A percentile compares a stretch with the other conserved stretches of the same genome.
Evolutionary conservation across 441 rosid genomes (phyloP).

Genomic region (Jatropha podagrica): DNA sequence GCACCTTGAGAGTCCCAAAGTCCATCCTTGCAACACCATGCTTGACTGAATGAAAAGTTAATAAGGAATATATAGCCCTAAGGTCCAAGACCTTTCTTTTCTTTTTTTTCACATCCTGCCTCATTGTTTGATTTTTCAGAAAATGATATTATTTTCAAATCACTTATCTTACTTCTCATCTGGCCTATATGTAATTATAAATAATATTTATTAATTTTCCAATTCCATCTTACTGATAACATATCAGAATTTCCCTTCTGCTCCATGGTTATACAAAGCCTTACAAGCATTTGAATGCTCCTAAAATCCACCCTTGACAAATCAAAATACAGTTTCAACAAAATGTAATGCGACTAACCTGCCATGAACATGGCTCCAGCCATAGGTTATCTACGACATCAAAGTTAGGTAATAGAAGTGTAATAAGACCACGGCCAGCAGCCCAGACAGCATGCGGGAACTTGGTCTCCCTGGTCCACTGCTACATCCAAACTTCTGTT

Average conservation of each 20-base stretch:
- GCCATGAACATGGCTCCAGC: slow-evolving; percentile 97
- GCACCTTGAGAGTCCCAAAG: too few relatives aligned
- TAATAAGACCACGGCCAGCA: slow-evolving; percentile 91
- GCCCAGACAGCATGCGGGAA: slow-evolving; percentile 98
- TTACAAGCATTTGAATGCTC: not conserved
- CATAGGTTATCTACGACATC: slow-evolving; percentile 86
- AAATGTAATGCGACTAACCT: slow-evolving; percentile 42
- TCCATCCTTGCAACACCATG: slow-evolving; percentile 6
- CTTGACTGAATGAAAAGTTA: not conserved
- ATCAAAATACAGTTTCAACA: not conserved
- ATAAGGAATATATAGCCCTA: not conserved
- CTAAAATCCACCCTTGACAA: not conserved
- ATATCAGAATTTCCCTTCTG: slow-evolving; percentile 9
- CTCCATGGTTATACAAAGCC: not conserved
- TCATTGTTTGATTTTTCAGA: not conserved
- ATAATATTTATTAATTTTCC: not conserved
- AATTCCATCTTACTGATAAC: not conserved
- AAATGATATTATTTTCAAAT: not conserved
- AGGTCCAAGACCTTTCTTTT: not conserved
- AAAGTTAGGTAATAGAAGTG: slow-evolving; percentile 79
- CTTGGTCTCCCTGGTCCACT: slow-evolving; percentile 96
- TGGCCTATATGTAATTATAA: not conserved
- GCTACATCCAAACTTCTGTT: slow-evolving; percentile 25
- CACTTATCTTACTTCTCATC: slow-evolving; percentile 1
- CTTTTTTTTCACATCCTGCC: not conserved